phyloP scores from a whole-genome alignment of 352 stramenopile species.

The Peronospora belbahrii region DNA sequence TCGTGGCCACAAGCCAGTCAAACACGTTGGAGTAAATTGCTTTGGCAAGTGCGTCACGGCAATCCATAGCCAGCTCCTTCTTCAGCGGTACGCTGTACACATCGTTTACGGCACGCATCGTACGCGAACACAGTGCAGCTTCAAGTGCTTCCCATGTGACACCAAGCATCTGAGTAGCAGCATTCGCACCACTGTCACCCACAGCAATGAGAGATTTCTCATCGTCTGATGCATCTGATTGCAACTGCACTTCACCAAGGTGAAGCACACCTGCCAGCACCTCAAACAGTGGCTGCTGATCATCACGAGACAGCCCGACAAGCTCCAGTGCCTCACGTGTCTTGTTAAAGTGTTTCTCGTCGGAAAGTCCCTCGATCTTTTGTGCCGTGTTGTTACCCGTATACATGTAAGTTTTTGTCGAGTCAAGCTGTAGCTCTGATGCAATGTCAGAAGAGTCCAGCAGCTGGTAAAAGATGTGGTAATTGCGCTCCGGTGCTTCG shows the following conservation, averaged over 20 bases:
- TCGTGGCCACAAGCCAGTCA: constrained; percentile 91
- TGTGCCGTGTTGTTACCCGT: constrained; percentile 50
- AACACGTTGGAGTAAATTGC: constrained; percentile 96
- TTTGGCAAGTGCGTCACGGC: constrained; percentile 92
- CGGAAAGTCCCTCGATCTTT: constrained; percentile 69
- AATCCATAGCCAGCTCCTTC: constrained; percentile 87
- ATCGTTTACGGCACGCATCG: constrained; percentile 78
- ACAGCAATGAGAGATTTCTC: constrained; percentile 63
- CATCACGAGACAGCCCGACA: constrained; percentile 74
- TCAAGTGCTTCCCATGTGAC: constrained; percentile 86
- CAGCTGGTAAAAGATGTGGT: constrained; percentile 96
- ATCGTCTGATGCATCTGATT: constrained; percentile 61
- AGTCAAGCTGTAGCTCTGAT: constrained; percentile 42
- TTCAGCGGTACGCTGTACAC: constrained; percentile 59
- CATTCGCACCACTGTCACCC: constrained; percentile 32
- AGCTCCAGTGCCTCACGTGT: constrained; percentile 62
- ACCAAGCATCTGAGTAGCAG: constrained; percentile 82
- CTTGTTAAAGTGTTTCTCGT: constrained; percentile 77
- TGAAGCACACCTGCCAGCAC: constrained; percentile 91
- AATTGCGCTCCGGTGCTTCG: constrained; percentile 90
- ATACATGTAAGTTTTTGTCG: constrained; percentile 51
- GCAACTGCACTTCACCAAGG: constrained; percentile 88
- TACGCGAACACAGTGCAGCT: constrained; percentile 87
- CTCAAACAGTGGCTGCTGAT: constrained; percentile 89
- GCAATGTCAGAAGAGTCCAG: constrained; percentile 47